phyloP scores from a whole-genome alignment of 2,329 filamentous ascomycete species.

The Elsinoe arachidis region DNA sequence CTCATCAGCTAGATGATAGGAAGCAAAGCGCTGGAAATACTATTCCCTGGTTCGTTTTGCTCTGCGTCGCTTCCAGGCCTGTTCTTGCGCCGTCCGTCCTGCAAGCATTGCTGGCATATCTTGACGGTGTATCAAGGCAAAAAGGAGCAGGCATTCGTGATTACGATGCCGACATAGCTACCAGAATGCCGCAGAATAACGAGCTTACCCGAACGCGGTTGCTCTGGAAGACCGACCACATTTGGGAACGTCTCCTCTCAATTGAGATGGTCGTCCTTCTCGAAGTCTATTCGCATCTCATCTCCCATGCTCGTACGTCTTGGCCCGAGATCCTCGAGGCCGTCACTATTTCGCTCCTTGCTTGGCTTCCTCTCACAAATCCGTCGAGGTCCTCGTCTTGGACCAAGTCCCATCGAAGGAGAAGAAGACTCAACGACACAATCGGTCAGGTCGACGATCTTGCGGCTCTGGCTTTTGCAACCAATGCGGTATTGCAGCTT shows the following conservation, averaged over 20 bases:
- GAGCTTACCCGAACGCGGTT: neutral
- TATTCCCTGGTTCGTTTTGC: conserved; percentile 39
- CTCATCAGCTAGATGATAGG: neutral
- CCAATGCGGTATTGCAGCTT: conserved; percentile 42
- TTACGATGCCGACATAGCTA: neutral
- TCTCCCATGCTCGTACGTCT: conserved; percentile 42
- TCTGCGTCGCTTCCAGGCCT: neutral
- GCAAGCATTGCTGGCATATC: neutral
- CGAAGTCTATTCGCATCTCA: conserved; percentile 23
- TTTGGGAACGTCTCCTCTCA: neutral
- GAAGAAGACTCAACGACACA: neutral
- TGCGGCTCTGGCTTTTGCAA: conserved; percentile 23
- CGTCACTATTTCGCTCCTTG: conserved; percentile 13
- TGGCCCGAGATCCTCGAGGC: conserved; percentile 37
- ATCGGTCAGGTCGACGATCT: conserved; percentile 14
- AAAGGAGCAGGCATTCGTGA: neutral
- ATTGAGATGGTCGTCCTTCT: neutral
- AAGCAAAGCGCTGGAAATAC: conserved; percentile 1
- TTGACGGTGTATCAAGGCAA: neutral
- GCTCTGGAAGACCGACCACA: neutral
- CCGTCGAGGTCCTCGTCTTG: neutral
- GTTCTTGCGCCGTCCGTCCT: neutral
- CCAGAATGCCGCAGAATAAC: neutral
- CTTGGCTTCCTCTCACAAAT: conserved; percentile 14
- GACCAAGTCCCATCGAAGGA: no score